Evolutionary conservation across 257 asterid genomes (phyloP), one percentile per base, ranked within the genome.

Genomic region (Scutellaria baicalensis): DNA sequence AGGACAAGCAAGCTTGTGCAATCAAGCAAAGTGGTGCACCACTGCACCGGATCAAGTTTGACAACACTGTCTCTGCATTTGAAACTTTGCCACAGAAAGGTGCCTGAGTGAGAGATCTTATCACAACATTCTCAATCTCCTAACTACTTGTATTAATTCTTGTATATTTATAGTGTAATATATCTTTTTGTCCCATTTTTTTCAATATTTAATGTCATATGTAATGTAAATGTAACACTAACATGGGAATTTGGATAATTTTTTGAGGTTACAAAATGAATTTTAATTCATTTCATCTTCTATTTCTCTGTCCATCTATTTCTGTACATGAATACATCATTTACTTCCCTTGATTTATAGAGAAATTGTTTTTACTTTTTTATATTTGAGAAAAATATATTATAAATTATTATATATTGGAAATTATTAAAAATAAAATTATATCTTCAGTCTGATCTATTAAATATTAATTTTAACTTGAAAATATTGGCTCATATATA

Each of bases 1-100:
- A 93, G 81, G 98, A 93, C 86, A 93, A 90, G 73, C 98, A 88
- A 56, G 98, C 98, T 31, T 93, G 98, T 64, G 98, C 98, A 3
- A 88, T 93, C 77, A 93, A 82, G 82, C 98, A 88, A 74, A 93
- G 97, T 62, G 97, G 98, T 0, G 96, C 96, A 0, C 97, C 95
- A 1, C 16, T 93, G 74, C 98, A 93, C 67, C 87, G 97, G 36
- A 75, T 90, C 75, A 93, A 88, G 85, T 93, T 88, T 20, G 95
- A 93, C 82, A 93, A 93, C 59, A 93, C 98, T 0, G 95, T 93
- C 51, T 93, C 98, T 20, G 97, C 98, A 49, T 93, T 93, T 4
- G 97, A 93, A 82, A 93, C 98, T 49, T 74, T 93, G 77, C 98
- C 98, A 36, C 98, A 93, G 81, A 93, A 86, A 81, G 94, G 96